Percentiles rank a stretch among this genome's conserved stretches.
phyloP scores from a whole-genome alignment of 2,329 filamentous ascomycete species.

The Penicillium sp. region DNA sequence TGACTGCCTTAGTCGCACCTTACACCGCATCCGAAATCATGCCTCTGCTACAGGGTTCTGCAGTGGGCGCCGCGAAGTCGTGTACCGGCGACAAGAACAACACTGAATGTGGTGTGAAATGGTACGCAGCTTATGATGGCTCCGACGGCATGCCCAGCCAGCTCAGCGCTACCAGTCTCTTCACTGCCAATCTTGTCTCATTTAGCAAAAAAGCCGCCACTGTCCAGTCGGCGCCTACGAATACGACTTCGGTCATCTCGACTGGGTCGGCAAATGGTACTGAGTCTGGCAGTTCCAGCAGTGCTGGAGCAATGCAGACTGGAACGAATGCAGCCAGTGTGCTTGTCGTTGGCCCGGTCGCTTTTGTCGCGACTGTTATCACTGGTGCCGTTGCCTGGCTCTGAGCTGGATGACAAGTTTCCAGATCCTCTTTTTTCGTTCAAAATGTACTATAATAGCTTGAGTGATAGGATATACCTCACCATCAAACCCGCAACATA shows the following conservation, averaged over 20 bases:
- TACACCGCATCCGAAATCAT: conserved; percentile 55
- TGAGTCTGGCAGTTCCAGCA: neutral
- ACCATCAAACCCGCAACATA: too few species aligned
- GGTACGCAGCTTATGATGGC: conserved; percentile 11
- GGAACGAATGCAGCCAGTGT: neutral
- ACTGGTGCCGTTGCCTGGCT: neutral
- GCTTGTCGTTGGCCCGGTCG: neutral
- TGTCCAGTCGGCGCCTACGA: neutral
- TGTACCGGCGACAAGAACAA: conserved; percentile 51
- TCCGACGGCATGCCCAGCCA: conserved; percentile 1
- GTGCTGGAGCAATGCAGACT: neutral
- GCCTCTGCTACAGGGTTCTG: conserved; percentile 56
- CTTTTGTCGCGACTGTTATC: conserved; percentile 1
- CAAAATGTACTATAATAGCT: neutral
- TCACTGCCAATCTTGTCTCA: conserved; percentile 12
- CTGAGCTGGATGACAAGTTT: neutral
- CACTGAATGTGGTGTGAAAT: conserved; percentile 7
- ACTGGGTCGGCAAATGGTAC: neutral
- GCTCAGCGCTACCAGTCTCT: conserved; percentile 8
- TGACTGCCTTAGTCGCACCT: conserved; percentile 61
- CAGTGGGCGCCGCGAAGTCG: conserved; percentile 57
- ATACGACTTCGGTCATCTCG: neutral
- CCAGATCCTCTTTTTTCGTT: neutral
- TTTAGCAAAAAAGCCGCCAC: conserved; percentile 1
- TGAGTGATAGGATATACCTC: neutral